Evolutionary conservation across 768 basidiomycete genomes (phyloP).

Genomic region (Pleurotus djamor): DNA sequence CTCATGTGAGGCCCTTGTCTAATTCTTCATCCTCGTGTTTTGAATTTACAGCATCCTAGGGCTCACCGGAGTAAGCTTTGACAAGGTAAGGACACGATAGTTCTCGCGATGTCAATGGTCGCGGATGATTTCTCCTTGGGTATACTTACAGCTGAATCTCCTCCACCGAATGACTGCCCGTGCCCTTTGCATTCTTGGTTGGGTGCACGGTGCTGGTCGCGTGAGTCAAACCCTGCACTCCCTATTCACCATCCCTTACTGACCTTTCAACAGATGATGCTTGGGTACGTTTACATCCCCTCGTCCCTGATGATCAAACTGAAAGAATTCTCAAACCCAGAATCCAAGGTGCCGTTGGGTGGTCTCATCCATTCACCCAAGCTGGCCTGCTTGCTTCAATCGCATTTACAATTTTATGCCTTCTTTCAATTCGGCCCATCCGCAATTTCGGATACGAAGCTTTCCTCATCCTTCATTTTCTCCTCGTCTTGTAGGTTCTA

Average conservation of each 20-base stretch:
- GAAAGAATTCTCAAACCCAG: conserved; percentile 5
- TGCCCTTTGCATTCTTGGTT: conserved; percentile 40
- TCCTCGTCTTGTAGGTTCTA: conserved; percentile 30
- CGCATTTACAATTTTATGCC: conserved; percentile 37
- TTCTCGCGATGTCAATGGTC: neutral
- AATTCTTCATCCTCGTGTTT: neutral
- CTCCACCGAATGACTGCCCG: conserved; percentile 50
- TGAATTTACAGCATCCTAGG: conserved; percentile 23
- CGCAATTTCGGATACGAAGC: conserved; percentile 46
- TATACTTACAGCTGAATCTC: conserved; percentile 30
- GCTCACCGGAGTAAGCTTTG: conserved; percentile 49
- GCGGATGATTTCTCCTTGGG: neutral
- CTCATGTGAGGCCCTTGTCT: conserved; percentile 20
- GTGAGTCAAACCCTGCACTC: conserved; percentile 23
- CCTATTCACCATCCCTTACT: neutral
- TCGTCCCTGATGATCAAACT: too few relatives aligned
- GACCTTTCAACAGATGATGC: conserved; percentile 10
- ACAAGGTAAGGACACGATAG: conserved; percentile 24
- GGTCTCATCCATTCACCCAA: conserved; percentile 25
- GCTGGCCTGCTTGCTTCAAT: conserved; percentile 33
- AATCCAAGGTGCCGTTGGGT: conserved; percentile 10
- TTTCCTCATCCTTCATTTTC: conserved; percentile 49
- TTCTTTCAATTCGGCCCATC: conserved; percentile 49
- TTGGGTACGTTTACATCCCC: conserved; percentile 10
- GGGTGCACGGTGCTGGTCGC: conserved; percentile 45